These are phyloP conservation scores for Peronosclerospora sorghi DNA, from an alignment of 352 stramenopile genomes.

Conservation along the genomic window DNA sequence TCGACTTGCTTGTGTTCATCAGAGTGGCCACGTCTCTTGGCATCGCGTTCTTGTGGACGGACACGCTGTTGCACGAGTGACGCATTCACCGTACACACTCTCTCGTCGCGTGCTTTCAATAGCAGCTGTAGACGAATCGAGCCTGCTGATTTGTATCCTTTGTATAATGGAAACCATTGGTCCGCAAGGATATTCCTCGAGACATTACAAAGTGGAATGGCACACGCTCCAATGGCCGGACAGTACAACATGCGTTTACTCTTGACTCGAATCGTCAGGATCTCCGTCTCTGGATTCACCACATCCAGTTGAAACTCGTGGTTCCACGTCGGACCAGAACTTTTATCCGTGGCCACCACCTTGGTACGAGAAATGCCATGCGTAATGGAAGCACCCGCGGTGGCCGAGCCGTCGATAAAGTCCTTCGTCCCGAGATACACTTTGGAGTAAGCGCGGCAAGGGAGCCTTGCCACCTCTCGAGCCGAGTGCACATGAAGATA, in stretches of 20 bases:
- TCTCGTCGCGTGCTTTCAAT: constrained; percentile 9
- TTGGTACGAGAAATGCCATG: constrained; percentile 55
- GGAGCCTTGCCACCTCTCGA: constrained; percentile 27
- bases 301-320: constrained; percentile 64
- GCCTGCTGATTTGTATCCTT: constrained; percentile 25
- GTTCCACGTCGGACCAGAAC: constrained; percentile 49
- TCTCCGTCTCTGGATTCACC: constrained; percentile 29
- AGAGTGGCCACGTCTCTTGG: too few species aligned
- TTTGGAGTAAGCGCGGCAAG: constrained; percentile 53
- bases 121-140: constrained; percentile 50
- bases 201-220: constrained; percentile 43
- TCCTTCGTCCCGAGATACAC: constrained; percentile 49
- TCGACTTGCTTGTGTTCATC: too few species aligned
- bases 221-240: constrained; percentile 45
- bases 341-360: constrained; percentile 22
- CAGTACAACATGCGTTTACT: constrained; percentile 56
- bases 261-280: constrained; percentile 67
- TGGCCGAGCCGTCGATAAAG: constrained; percentile 29
- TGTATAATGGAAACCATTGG: constrained; percentile 48
- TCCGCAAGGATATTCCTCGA: constrained; percentile 31
- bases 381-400: constrained; percentile 12
- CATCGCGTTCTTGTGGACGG: too few species aligned
- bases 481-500: constrained; percentile 61
- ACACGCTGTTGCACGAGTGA: too few species aligned
- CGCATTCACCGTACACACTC: too few species aligned